These are phyloP conservation scores for Tulasnella sp. DNA, from an alignment of 768 basidiomycete species.

Conservation along the genomic window DNA sequence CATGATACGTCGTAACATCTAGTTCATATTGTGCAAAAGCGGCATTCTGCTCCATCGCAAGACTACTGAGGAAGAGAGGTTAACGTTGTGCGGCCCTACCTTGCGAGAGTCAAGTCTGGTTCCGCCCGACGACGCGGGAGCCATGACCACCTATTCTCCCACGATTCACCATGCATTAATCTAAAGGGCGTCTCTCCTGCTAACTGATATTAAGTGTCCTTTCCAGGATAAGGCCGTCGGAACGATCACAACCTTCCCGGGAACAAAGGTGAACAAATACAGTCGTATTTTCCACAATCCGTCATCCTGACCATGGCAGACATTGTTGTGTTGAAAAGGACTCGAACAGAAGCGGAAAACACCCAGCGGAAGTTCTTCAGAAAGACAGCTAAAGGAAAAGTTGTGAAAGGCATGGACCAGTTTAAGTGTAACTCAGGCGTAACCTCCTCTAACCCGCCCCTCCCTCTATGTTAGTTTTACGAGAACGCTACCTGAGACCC, in stretches of 20 bases:
- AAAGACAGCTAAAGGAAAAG: conserved; percentile 92
- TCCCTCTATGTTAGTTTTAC: conserved; percentile 60
- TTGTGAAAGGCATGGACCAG: conserved; percentile 74
- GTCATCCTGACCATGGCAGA: conserved; percentile 39
- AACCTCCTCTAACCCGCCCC: background rate
- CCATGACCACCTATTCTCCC: too few species aligned
- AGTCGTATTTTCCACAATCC: background rate
- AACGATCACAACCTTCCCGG: background rate
- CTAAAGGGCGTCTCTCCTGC: too few species aligned
- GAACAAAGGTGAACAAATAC: background rate
- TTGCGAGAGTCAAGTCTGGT: too few species aligned
- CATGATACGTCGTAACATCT: too few species aligned
- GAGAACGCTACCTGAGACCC: conserved; percentile 91
- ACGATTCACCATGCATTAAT: too few species aligned
- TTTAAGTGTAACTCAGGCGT: conserved; percentile 12
- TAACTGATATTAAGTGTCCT: too few species aligned
- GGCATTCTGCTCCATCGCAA: too few species aligned
- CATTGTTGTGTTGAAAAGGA: conserved; percentile 75
- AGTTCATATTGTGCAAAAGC: too few species aligned
- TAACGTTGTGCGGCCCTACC: too few species aligned
- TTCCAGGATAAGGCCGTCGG: too few species aligned
- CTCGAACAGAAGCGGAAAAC: conserved; percentile 67
- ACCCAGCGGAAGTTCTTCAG: conserved; percentile 94
- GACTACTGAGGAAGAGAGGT: too few species aligned
- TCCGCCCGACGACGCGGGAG: too few species aligned